Evolutionary conservation across 202 grass and related monocot species (phyloP), one percentile per base, ranked within the genome.

Genomic region (Zizania palustris): DNA sequence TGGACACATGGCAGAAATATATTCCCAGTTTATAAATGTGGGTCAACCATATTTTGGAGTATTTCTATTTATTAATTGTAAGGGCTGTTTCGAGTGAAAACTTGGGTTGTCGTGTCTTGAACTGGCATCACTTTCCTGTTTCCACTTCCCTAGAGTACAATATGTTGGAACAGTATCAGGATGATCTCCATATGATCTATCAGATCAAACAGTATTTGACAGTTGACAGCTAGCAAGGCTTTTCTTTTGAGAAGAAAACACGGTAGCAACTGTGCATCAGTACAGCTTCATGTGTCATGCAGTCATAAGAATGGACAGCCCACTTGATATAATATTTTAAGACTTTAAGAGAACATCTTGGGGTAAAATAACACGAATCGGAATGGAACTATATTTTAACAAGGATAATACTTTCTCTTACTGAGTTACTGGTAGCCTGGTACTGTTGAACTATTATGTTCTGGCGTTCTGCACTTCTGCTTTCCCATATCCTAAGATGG

Each of bases 211-310:
- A 63, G 48, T 46, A 34, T 44, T 36, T 38, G 22, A 80, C 21
- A 28, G 45, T 63, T 41, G 38, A 70, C 72, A 69, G 11, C 15
- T 39, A 75, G 56, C 8, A 63, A 45, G 13, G 34, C 39, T 69
- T 80, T 85, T 53, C 36, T 5, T 43, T 43, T 37, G 13, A 74
- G 42, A 85, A 80, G 71, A 39, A 69, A 80, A 54, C 22, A 73
- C 3, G 49, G 36, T 54, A 61, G 55, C 42, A 42, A 57, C 0
- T 46, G 11, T 36, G 43, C 61, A 74, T 61, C 11, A 68, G 15
- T 68, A 62, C 20, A 78, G 11, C 45, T 63, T 44, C 54, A 44
- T n/a, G 59, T 51, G 54, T 44, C 54, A 44, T n/a, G 48, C 43
- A 42, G 11, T 55, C 21, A 35, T 80, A 63, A 36, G 11, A 78